Evolutionary conservation across 495 filamentous ascomycete species (phyloP).

Genomic region (Acidiella bohemica): DNA sequence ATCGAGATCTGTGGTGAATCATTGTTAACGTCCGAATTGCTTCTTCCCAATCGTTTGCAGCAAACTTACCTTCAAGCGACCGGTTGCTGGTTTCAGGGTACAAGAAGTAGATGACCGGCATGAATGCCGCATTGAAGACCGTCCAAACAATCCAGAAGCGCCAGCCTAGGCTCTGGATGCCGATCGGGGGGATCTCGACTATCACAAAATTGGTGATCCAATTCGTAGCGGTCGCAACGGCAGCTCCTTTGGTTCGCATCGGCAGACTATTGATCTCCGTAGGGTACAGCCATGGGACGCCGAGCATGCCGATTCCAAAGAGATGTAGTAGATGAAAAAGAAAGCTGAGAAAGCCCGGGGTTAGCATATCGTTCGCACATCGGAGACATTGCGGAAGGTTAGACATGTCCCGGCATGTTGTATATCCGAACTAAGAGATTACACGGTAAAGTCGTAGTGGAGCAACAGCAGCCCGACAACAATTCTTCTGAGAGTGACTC

Average conservation of each 20-base stretch:
- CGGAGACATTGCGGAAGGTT: no score
- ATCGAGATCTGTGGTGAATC: no score
- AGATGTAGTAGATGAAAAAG: constrained; percentile 60
- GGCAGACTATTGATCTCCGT: constrained; percentile 43
- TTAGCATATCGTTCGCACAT: no score
- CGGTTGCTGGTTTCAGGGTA: constrained; percentile 60
- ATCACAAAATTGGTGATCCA: constrained; percentile 39
- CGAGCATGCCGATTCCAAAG: constrained; percentile 24
- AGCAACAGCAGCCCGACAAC: no score
- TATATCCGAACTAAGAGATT: no score
- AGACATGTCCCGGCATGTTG: no score
- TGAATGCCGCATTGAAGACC: constrained; percentile 50
- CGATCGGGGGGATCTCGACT: constrained; percentile 69
- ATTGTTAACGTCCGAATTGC: no score
- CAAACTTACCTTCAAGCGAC: constrained; percentile 57
- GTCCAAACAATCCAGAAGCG: constrained; percentile 72
- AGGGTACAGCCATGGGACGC: constrained; percentile 47
- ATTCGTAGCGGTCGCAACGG: constrained; percentile 39
- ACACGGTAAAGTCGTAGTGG: no score
- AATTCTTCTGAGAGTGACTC: no score
- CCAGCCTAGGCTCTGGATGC: constrained; percentile 55
- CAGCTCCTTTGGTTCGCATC: constrained; percentile 39
- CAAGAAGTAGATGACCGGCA: constrained; percentile 63
- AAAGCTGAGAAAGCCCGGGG: no score
- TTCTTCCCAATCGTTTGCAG: no score